These are phyloP conservation scores for Botrytis squamosa DNA, from an alignment of 2,329 filamentous ascomycete species.

Conservation along the genomic window DNA sequence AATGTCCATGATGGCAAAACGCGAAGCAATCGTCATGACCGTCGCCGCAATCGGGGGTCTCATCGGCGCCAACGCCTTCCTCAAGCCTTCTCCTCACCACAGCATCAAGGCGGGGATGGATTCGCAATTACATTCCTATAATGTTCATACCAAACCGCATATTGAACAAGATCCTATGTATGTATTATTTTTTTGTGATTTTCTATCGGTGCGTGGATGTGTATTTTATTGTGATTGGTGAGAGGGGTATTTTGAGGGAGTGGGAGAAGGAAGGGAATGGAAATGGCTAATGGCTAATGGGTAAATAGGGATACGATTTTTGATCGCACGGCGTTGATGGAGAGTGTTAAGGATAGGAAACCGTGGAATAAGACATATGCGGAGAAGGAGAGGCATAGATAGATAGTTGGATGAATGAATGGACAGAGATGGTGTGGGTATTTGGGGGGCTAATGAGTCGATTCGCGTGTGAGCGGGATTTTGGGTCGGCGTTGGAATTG, in stretches of 20 bases:
- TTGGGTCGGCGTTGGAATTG: not conserved
- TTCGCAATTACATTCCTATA: conserved; percentile 4
- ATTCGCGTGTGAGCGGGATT: not conserved
- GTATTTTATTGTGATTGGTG: not conserved
- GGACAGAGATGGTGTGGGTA: not conserved
- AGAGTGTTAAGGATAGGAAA: conserved; percentile 22
- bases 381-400: conserved; percentile 22
- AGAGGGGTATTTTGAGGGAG: too few relatives aligned
- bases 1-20: conserved; percentile 14
- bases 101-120: conserved; percentile 19
- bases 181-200: conserved; percentile 14
- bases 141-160: conserved; percentile 11
- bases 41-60: conserved; percentile 10
- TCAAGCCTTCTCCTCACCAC: conserved; percentile 15
- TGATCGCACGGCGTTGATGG: conserved; percentile 25
- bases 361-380: conserved; percentile 25
- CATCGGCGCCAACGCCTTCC: conserved; percentile 13
- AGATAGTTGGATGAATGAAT: not conserved
- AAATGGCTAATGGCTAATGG: not conserved
- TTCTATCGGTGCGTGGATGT: not conserved
- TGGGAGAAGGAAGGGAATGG: too few relatives aligned
- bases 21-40: conserved; percentile 17
- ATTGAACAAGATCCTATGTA: conserved; percentile 17
- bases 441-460: not conserved
- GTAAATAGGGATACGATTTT: conserved; percentile 25